Evolutionary conservation across 768 basidiomycete species (phyloP), one percentile per base, ranked within the genome.

Genomic region (Lactifluus echinatus): DNA sequence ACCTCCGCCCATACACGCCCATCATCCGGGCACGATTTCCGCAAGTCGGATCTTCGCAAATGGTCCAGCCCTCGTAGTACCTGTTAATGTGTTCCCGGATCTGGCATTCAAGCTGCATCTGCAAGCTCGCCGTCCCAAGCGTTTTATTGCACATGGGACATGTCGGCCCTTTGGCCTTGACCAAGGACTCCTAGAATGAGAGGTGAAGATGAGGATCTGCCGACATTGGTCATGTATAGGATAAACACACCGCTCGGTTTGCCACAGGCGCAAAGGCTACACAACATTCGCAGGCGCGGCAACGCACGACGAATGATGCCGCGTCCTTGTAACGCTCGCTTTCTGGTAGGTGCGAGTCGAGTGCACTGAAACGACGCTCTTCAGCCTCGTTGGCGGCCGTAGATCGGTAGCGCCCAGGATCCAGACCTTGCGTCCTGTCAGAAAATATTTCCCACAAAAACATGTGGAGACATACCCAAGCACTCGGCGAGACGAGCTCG

Each of bases 401-500:
- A 57, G 52, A 65, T 55, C 73, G 76, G 64, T 80, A 87, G 21
- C 80, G 78, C 15, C 70, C 68, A n/a, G 87, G 79, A 67, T 82
- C 80, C 56, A 83, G 71, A 15, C 86, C 85, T 85, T 50, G 28
- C 50, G 6, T 15, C 0, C 26, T 48, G 23, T 42, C 29, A 37
- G 46, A 40, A 10, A 29, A 1, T 23, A n/a, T 24, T 17, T 21
- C 12, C n/a, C 15, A 8, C 23, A 34, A 17, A 4, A 46, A 5
- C 31, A 8, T 37, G 11, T 33, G 21, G 45, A 37, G 19, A 69
- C 79, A 51, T 67, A 92, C 93, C 95, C 6, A 99, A 81, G 68
- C 93, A 97, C 73, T 98, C 95, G 0, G 96, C 96, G 21, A 99
- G 74, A 34, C 94, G 80, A 7, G 93, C 76, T 26, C 90, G 81